Base-by-base conservation (phyloP, 2,329 filamentous ascomycete species). In the Colletotrichum cuscutae region DNA sequence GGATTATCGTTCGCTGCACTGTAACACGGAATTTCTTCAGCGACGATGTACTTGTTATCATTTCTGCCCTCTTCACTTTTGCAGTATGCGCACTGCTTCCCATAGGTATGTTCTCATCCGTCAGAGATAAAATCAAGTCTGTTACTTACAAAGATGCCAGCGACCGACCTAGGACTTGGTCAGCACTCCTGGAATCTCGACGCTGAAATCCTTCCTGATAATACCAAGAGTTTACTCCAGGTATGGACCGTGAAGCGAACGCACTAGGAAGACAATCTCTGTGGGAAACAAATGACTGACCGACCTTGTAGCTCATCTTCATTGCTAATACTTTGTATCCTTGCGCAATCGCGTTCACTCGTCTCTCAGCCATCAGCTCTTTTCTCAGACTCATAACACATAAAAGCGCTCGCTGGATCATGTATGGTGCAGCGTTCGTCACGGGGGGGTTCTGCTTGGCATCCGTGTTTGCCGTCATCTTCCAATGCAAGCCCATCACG, bases 21-120 rank as follows among this genome's bases (percentile, higher is more conserved):
- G 58, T 73, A 1, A 73, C 71, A 2, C 35, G 71, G 1, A 62
- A 72, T 37, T 68, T 73, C 32, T 73, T 72, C n/a, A 66, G 57
- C 52, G 71, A 73, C 63, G 71, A 73, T 53, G 71, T 73, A 22
- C 53, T 73, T 24, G 63, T 72, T 46, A 68, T 73, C 5, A 54
- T 73, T n/a, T 68, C 71, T 12, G 71, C 71, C 3, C 30, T 73
- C 8, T 73, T 73, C 22, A 73, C 71, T 1, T 71, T 73, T 28
- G 71, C 37, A 5, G 67, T 73, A 13, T 73, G 71, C 24, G 65
- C 71, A 9, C 13, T 71, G 4, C 35, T 73, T 22, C 71, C 71
- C 5, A 53, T 73, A 4, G 71, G 71, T 73, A 61, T 13, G 65
- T 24, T 12, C 2, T n/a, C 12, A 11, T 15, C 19, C 12, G 9